Evolutionary conservation across 257 asterid genomes (phyloP), one percentile per base, ranked within the genome.

Genomic region (Ilex asprella): DNA sequence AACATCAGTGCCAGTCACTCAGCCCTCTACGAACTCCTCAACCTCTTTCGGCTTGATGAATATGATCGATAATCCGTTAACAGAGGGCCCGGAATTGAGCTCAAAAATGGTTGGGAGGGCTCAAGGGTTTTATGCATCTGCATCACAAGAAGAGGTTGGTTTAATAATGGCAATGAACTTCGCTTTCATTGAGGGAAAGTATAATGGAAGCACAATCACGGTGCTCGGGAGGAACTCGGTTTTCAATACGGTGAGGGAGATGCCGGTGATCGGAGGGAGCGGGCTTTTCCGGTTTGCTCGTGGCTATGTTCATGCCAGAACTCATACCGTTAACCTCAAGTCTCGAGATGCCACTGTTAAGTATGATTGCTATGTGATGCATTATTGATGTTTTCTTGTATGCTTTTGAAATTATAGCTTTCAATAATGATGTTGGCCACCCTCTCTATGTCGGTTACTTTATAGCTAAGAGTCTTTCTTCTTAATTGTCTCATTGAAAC

Each of bases 211-310:
- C 76, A 72, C 88, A 13, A 73, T 84, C 67, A 53, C 80, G 3
- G 70, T 87, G 32, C 2, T 79, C 0, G 95, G 92, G 55, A 76
- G 93, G 71, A 87, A 87, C 4, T 56, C 87, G 12, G 78, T 63
- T 8, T 10, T 80, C 2, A 21, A 67, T 27, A 43, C 67, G 13
- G 81, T 80, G 43, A 52, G 92, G 52, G 90, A 87, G 58, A 84
- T 87, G 95, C 76, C 93, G 10, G 84, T 87, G 62, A 61, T 80
- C 8, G 95, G 95, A 6, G 95, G 95, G 14, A 77, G 82, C 35
- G 86, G 89, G 77, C 82, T 87, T 70, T 80, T 84, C 55, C 83
- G 95, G 39, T 84, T 77, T 29, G 84, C 82, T 5, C 65, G 84
- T 1, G 92, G 92, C 9, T 87, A 87, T 59, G 92, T 63, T 31